Evolutionary conservation across 768 basidiomycete genomes (phyloP).

Genomic region (Calvatia gigantea): DNA sequence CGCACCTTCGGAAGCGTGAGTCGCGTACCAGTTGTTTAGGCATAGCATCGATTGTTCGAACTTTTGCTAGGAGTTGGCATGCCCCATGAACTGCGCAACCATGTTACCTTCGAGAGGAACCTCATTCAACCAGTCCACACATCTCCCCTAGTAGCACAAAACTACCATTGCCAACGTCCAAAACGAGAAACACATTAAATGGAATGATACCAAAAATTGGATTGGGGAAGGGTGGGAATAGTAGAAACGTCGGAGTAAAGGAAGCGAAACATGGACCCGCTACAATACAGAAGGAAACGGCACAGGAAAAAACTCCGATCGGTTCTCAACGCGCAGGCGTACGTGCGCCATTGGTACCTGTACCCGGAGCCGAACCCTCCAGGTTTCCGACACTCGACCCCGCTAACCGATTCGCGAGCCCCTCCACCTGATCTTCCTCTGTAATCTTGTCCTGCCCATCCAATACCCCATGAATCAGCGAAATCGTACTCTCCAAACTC

Average conservation of each 20-base stretch:
- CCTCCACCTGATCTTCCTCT: slow-evolving; percentile 36
- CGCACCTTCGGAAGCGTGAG: no score
- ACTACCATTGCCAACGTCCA: background rate
- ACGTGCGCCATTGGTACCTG: background rate
- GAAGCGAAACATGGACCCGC: background rate
- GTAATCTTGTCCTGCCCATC: slow-evolving; percentile 58
- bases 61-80: no score
- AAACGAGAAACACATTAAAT: background rate
- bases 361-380: background rate
- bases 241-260: background rate
- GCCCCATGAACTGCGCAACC: no score
- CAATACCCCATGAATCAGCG: slow-evolving; percentile 89
- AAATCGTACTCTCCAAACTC: slow-evolving; percentile 93
- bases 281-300: background rate
- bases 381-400: slow-evolving; percentile 26
- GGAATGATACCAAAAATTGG: slow-evolving; percentile 6
- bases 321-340: background rate
- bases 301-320: background rate
- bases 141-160: background rate
- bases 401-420: slow-evolving; percentile 30
- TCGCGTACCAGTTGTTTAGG: no score
- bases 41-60: no score
- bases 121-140: background rate
- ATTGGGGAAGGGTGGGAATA: background rate
- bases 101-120: no score